A percentile compares a stretch with the other conserved stretches of the same genome.
phyloP scores from a whole-genome alignment of 2,329 filamentous ascomycete species.

The Botrytis fragariae region DNA sequence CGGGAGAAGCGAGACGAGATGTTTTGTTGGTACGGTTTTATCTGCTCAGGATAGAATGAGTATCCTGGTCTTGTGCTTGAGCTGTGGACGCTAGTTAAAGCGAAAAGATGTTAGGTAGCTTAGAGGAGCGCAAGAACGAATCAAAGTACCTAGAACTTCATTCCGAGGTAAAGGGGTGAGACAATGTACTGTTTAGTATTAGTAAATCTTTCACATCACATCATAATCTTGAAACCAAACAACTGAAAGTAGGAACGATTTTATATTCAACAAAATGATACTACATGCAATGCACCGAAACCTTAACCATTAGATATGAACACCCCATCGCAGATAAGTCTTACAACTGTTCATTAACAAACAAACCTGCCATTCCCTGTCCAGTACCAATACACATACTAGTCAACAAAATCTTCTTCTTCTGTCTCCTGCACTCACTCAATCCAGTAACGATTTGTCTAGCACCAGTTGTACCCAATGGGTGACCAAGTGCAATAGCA shows the following conservation, averaged over 20 bases:
- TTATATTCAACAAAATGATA: not conserved
- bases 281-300: not conserved
- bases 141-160: no score
- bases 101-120: not conserved
- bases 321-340: not conserved
- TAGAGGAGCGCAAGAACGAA: no score
- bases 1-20: not conserved
- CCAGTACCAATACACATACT: conserved; percentile 82
- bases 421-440: conserved; percentile 76
- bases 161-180: no score
- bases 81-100: fast-evolving
- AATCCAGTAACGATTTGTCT: conserved; percentile 86
- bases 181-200: no score
- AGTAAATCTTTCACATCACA: no score
- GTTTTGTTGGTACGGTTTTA: fast-evolving
- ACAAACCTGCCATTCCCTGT: conserved; percentile 66
- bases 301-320: not conserved
- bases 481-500: conserved; percentile 80
- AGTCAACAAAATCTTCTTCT: conserved; percentile 88
- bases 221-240: not conserved
- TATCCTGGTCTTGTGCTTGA: not conserved
- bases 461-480: conserved; percentile 73
- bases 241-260: not conserved
- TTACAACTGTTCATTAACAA: conserved; percentile 56
- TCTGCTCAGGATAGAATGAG: not conserved